Base-by-base conservation (phyloP, 2,329 filamentous ascomycete genomes). In the Colletotrichum godetiae region DNA sequence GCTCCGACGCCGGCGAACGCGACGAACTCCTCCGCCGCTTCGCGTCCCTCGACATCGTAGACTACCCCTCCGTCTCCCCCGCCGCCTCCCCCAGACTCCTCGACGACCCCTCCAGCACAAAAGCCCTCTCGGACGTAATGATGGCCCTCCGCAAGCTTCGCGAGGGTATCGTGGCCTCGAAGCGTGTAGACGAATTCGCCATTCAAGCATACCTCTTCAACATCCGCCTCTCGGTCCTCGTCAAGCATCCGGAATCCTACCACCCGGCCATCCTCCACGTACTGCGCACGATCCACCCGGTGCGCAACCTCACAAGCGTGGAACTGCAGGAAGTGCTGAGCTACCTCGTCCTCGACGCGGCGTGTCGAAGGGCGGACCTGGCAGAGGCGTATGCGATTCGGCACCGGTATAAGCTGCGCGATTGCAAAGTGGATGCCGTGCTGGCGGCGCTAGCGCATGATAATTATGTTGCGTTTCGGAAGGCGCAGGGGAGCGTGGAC, bases 171-270 rank as follows among this genome's bases (percentile, higher is more conserved):
- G 90, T 97, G 3, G 94, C 94, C 13, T 92, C 93, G 10, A 90
- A 91, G 66, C 91, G 95, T 24, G 86, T 88, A 46, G 94, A 98
- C 79, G 87, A 90, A 65, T 99, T 99, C 82, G 92, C 96, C 1
- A 91, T 93, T n/a, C 92, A 95, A 77, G 94, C 92, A 19, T 98
- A 98, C 83, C 91, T 97, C 75, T 98, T 98, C 86, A 95, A 94
- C 78, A 94, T 97, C 78, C 93, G 95, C 67, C 88, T 95, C 31
- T 92, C 94, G 29, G 92, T 99, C 75, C 89, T 98, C 42, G 91
- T 93, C 70, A 91, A 92, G 75, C 92, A 97, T 77, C 93, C 93
- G 77, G 94, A 97, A 77, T 95, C 95, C 1, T 99, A 98, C 81
- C 93, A 96, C 75, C 95, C 96, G 0, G 95, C 96, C 1, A 90